A percentile compares a stretch with the other conserved stretches of the same genome.
These are phyloP conservation scores for Geotrichum reessii DNA, from an alignment of 1,139 yeast genomes.

Conservation along the genomic window DNA sequence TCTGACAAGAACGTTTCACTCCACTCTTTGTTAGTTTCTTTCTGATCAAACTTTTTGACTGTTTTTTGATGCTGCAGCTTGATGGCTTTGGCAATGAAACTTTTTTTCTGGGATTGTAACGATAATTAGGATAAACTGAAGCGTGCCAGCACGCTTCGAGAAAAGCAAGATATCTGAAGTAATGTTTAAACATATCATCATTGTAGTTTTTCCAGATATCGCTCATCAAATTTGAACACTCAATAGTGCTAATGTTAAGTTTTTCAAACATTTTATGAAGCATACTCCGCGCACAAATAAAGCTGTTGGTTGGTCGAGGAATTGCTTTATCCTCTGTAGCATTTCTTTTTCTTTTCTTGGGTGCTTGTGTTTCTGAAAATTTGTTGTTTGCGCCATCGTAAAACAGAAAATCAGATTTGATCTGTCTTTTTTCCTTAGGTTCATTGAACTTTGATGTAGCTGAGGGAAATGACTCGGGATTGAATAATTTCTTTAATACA, in stretches of 20 bases:
- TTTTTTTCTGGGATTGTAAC: constrained; percentile 9
- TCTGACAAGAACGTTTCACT: neutral
- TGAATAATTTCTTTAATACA: constrained; percentile 1
- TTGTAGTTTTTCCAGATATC: constrained; percentile 9
- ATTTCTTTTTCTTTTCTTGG: neutral
- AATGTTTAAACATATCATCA: constrained; percentile 6
- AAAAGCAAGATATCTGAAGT: constrained; percentile 10
- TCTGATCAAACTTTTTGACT: neutral
- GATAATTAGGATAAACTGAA: constrained; percentile 10
- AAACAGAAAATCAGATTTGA: constrained; percentile 10
- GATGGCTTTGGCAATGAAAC: constrained; percentile 1
- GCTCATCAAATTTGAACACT: constrained; percentile 13
- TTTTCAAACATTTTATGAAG: constrained; percentile 6
- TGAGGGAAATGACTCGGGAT: constrained; percentile 9
- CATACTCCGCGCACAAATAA: constrained; percentile 14
- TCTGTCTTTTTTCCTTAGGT: constrained; percentile 4
- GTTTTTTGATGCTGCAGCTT: neutral
- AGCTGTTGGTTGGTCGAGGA: constrained; percentile 14
- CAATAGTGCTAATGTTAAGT: constrained; percentile 8
- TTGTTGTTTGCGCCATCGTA: constrained; percentile 12
- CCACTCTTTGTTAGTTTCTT: neutral
- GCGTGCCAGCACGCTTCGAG: constrained; percentile 13
- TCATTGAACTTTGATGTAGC: constrained; percentile 3
- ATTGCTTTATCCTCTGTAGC: neutral
- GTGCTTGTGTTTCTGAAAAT: constrained; percentile 6